These are phyloP conservation scores for Russula abietina DNA, from an alignment of 768 basidiomycete genomes.

Conservation along the genomic window DNA sequence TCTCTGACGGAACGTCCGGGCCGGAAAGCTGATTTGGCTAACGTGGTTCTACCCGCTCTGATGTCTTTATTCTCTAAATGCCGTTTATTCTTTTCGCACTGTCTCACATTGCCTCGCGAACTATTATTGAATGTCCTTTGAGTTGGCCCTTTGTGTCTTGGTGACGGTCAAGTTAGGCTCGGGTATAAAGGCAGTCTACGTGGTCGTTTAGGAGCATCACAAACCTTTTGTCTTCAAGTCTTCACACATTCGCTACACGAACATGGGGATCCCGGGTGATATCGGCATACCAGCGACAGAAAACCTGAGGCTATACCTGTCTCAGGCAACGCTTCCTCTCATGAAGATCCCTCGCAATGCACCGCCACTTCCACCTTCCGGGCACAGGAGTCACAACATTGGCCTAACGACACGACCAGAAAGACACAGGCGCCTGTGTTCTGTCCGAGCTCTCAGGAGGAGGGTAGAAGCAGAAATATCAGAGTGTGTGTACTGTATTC, in stretches of 20 bases:
- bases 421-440: conserved; percentile 16
- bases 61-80: conserved; percentile 12
- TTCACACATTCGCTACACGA: not conserved
- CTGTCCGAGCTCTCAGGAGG: conserved; percentile 3
- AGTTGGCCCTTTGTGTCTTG: not conserved
- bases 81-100: conserved; percentile 5
- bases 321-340: conserved; percentile 19
- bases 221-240: conserved; percentile 1
- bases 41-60: not conserved
- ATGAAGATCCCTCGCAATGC: conserved; percentile 18
- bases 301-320: conserved; percentile 21
- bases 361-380: conserved; percentile 19
- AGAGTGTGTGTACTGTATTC: conserved; percentile 13
- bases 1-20: not conserved
- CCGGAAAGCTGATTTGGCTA: not conserved
- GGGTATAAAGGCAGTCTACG: conserved; percentile 10
- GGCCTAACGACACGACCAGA: conserved; percentile 18
- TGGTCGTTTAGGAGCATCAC: not conserved
- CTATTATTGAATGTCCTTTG: not conserved
- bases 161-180: not conserved
- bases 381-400: conserved; percentile 21
- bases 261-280: conserved; percentile 16
- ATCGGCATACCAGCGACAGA: conserved; percentile 22
- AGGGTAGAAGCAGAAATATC: conserved; percentile 3
- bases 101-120: not conserved